phyloP scores from a whole-genome alignment of 768 basidiomycete species.

The Mycena galericulata region DNA sequence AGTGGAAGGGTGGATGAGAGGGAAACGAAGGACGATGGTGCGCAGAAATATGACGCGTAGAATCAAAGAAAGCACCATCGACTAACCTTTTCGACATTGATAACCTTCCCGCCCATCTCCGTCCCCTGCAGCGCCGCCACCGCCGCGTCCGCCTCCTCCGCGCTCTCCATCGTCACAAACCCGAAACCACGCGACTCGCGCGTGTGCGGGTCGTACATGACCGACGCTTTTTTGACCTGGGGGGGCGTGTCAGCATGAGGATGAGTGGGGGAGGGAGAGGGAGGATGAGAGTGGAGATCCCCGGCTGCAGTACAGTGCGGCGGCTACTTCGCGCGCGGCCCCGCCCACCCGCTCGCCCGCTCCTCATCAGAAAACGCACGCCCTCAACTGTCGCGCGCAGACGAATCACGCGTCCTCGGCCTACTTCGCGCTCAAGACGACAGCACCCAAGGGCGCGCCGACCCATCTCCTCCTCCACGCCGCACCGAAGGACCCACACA shows the following conservation, averaged over 20 bases:
- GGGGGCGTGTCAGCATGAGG: not conserved
- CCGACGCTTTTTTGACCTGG: conserved; percentile 79
- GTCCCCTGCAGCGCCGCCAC: conserved; percentile 86
- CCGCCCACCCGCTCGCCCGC: no score
- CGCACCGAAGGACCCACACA: no score
- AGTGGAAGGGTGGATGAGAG: no score
- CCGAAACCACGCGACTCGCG: conserved; percentile 79
- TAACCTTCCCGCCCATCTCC: conserved; percentile 87
- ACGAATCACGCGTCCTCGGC: no score
- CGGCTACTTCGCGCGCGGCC: no score
- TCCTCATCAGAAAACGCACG: no score
- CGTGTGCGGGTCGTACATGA: conserved; percentile 80
- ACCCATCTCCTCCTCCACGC: no score
- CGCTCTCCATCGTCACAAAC: conserved; percentile 85
- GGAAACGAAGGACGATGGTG: not conserved
- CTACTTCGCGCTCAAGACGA: no score
- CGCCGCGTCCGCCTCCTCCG: conserved; percentile 92
- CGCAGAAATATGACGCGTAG: not conserved
- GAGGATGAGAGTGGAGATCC: not conserved
- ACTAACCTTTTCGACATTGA: conserved; percentile 90
- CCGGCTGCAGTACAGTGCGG: no score
- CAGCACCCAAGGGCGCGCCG: no score
- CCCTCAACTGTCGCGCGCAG: no score
- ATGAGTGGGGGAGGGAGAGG: not conserved
- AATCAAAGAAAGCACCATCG: not conserved